phyloP scores from a whole-genome alignment of 2,329 filamentous ascomycete species.

The Stachybotrys elegans region DNA sequence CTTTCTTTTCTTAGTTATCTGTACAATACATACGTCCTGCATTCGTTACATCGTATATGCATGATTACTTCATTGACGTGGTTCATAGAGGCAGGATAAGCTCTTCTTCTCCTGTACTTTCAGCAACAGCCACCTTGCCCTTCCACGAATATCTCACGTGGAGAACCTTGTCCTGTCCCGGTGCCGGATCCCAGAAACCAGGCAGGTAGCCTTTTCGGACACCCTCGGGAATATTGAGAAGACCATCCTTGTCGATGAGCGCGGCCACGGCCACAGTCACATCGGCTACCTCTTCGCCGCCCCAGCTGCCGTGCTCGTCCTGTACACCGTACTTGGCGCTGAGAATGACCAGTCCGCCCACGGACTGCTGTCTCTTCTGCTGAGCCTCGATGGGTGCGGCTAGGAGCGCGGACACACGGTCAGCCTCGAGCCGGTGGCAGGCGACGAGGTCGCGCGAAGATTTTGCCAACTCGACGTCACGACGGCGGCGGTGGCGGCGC shows the following conservation, averaged over 20 bases:
- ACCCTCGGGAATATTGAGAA: constrained; percentile 32
- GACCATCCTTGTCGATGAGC: constrained; percentile 32
- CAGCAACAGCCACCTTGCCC: constrained; percentile 18
- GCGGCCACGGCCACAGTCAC: constrained; percentile 43
- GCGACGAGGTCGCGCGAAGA: constrained; percentile 21
- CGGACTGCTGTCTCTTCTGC: constrained; percentile 27
- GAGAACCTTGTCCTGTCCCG: constrained; percentile 36
- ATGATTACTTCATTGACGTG: too few relatives aligned
- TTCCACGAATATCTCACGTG: constrained; percentile 40
- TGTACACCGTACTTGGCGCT: constrained; percentile 43
- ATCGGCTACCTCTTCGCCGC: constrained; percentile 41
- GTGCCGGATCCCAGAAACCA: constrained; percentile 48
- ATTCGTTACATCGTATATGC: too few relatives aligned
- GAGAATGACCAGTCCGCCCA: constrained; percentile 40
- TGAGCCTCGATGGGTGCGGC: constrained; percentile 31
- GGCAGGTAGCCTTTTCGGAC: constrained; percentile 38
- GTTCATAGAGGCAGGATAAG: constrained; percentile 18
- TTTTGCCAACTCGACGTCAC: constrained; percentile 6
- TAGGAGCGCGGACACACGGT: constrained; percentile 38
- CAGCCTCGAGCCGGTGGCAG: constrained; percentile 36
- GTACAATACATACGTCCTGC: too few relatives aligned
- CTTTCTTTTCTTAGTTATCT: not conserved
- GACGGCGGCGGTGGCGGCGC: constrained; percentile 11
- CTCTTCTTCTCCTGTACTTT: constrained; percentile 16
- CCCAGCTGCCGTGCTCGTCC: constrained; percentile 22